Base-by-base conservation (phyloP, 345 rosid genomes). In the Physaria fendleri region DNA sequence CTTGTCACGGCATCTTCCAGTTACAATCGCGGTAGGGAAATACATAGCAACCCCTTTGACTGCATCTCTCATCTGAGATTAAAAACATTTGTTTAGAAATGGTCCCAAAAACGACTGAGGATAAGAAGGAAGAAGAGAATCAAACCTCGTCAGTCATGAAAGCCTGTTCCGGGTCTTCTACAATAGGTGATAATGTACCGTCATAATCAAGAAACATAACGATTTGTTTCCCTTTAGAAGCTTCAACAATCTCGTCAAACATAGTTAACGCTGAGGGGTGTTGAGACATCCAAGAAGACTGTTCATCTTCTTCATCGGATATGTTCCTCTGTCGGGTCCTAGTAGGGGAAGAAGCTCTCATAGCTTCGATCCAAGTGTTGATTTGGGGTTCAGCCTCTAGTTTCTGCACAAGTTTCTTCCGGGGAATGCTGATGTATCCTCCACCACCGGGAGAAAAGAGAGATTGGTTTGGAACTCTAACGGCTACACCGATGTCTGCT, bases 201-300 rank as follows among this genome's bases (percentile, higher is more conserved):
- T 91, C 98, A 21, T 91, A 91, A 66, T 91, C 98, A 12, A 91
- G 78, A 48, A 91, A 91, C 96, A 91, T 85, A 4, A 85, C 88
- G 14, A 91, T 74, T 47, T 85, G 80, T 65, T 87, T 90, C 65
- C 94, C 91, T 53, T 67, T 71, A 0, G 88, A 79, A 27, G 80
- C 77, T 24, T 65, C 59, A 25, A 63, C 73, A 20, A 91, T 91
- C 50, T 88, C 69, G 57, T 83, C 81, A 20, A 91, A 88, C 85
- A 74, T 82, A 56, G 12, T 74, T 49, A 91, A 65, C 6, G 98
- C 98, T 3, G 96, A 91, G 0, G 98, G 98, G 45, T 91, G 94
- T 44, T 60, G 77, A 42, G 72, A 65, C 78, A 70, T 73, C 93
- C 95, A 90, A 5, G 84, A 70, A 2, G 88, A 75, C 25, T 75